phyloP scores from a whole-genome alignment of 352 stramenopile species.

The Phytopythium sindhum region DNA sequence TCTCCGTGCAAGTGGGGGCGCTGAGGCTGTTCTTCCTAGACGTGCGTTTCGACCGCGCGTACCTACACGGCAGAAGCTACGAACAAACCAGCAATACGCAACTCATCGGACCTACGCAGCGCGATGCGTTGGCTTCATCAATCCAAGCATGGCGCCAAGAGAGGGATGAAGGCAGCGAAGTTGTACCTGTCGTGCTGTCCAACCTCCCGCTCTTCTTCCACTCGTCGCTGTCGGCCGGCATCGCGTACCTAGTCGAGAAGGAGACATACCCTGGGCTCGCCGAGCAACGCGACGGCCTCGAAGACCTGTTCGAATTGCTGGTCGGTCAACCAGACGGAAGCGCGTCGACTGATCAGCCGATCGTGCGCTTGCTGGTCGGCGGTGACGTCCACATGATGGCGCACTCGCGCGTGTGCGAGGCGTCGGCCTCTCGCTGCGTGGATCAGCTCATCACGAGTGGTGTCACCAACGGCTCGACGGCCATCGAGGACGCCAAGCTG shows the following conservation, averaged over 20 bases:
- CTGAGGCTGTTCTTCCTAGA: constrained; percentile 68
- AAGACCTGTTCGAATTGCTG: constrained; percentile 27
- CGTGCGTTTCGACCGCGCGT: constrained; percentile 58
- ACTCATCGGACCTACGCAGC: constrained; percentile 36
- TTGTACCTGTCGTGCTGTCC: constrained; percentile 39
- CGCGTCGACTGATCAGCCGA: constrained; percentile 1
- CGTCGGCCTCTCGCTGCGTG: constrained; percentile 22
- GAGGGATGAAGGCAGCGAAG: background rate
- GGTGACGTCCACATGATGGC: constrained; percentile 63
- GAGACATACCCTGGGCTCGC: constrained; percentile 61
- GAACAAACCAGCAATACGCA: background rate
- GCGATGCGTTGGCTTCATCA: constrained; percentile 8
- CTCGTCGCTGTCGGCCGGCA: constrained; percentile 37
- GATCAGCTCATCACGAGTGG: constrained; percentile 71
- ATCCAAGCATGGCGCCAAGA: constrained; percentile 18
- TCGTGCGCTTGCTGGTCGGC: constrained; percentile 44
- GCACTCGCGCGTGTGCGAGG: constrained; percentile 42
- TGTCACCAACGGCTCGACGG: constrained; percentile 53
- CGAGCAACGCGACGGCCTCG: constrained; percentile 24
- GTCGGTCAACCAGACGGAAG: background rate
- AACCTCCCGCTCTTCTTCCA: constrained; percentile 72
- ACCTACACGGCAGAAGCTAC: constrained; percentile 17
- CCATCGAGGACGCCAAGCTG: constrained; percentile 49
- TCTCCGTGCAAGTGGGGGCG: constrained; percentile 30
- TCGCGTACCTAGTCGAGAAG: constrained; percentile 51